Evolutionary conservation across 345 rosid genomes (phyloP).

Genomic region (Melaleuca alternifolia): DNA sequence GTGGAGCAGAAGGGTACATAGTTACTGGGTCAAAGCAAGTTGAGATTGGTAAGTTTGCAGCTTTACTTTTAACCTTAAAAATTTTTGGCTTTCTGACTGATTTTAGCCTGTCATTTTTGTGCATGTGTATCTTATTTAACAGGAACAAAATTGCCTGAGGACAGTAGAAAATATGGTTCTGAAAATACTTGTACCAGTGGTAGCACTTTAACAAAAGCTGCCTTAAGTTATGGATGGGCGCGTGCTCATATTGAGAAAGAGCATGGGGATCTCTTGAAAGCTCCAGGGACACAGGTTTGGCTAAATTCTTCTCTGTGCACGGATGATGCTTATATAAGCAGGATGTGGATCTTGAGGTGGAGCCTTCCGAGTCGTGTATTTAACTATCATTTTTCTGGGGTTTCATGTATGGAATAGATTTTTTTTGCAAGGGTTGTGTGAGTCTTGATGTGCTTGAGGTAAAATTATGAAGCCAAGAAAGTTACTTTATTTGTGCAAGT

Average conservation of each 20-base stretch:
- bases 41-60: conserved; percentile 56
- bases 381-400: not conserved
- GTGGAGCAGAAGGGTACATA: conserved; percentile 86
- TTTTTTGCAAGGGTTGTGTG: not conserved
- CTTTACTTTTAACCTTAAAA: not conserved
- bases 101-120: not conserved
- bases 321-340: not conserved
- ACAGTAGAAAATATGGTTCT: conserved; percentile 77
- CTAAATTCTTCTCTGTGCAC: not conserved
- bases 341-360: not conserved
- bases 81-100: not conserved
- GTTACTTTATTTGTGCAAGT: not conserved
- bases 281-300: conserved; percentile 87
- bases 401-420: not conserved
- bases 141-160: conserved; percentile 86
- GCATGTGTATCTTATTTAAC: conserved; percentile 1
- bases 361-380: not conserved
- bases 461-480: not conserved
- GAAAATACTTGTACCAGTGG: conserved; percentile 90
- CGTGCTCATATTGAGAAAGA: conserved; percentile 86
- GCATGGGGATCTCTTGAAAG: conserved; percentile 67
- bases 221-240: conserved; percentile 51
- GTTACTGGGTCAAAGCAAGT: conserved; percentile 85
- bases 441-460: not conserved
- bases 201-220: conserved; percentile 63